Evolutionary conservation across 1,284 basidiomycete species (phyloP), one percentile per base, ranked within the genome.

Genomic region (Ceratobasidium sp.): DNA sequence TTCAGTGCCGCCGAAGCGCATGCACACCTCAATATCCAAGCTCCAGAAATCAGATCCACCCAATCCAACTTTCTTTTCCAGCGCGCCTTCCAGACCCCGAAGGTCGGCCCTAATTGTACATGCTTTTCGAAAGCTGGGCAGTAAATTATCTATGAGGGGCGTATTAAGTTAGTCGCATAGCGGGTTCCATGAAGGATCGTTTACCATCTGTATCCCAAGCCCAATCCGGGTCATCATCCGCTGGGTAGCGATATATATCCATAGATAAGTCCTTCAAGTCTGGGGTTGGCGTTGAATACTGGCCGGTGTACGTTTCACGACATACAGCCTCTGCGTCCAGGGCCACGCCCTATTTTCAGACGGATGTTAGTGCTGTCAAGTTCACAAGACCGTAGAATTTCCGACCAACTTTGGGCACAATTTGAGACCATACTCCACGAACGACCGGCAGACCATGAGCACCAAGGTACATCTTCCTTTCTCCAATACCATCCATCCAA

Each of bases 281-380:
- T 23, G 54, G 54, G 19, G 3, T 50, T 11, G 66, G 23, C 8
- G 53, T 56, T 0, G n/a, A 19, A 36, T 39, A 50, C n/a, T 33
- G 16, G 9, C 13, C 14, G 41, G 19, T 29, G 19, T 25, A 68
- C 7, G 30, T 19, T 14, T 47, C 13, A 1, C 54, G 53, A 16
- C 44, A 49, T 19, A 57, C 44, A 1, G 66, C 66, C n/a, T 68
- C 66, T 13, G 36, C 30, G 39, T 68, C 66, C 14, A 68, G 54
- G 6, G 46, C 44, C 23, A 68, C 44, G n/a, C 54, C 54, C 66
- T 68, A 23, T 4, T 13, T 23, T 36, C 11, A 11, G 33, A 4
- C 33, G 11, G 4, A 11, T 36, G 33, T 36, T 7, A 27, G 21
- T n/a, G 19, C 7, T n/a, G 5, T 25, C 25, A 2, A 50, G 47